Base-by-base conservation (phyloP, 495 filamentous ascomycete species). In the Rusavskia elegans region DNA sequence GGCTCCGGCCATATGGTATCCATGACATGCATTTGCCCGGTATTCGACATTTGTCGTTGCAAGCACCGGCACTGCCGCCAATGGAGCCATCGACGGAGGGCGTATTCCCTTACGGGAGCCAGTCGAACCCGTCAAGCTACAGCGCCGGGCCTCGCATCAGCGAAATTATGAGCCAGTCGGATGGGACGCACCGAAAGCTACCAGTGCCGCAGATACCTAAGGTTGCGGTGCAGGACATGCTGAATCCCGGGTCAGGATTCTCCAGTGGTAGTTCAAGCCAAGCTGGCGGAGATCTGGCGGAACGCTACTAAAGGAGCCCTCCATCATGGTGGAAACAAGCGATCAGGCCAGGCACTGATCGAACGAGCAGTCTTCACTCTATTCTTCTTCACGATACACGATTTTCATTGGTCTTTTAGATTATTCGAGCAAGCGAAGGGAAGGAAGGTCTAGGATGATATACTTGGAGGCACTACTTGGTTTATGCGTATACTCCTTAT, bases 151-250 rank as follows among this genome's bases (percentile, higher is more conserved):
- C 90, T 19, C 82, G 85, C 36, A 81, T 98, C 53, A 87, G 78
- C 54, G 90, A 98, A 59, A 96, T 98, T 64, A 92, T 98, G 69
- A 85, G 80, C 55, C 82, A 82, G 52, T 74, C 86, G 1, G 88
- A 95, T 54, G 86, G 88, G 20, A 79, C 82, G n/a, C 83, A 89
- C 62, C 71, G 92, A 56, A 97, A 96, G 67, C 72, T 98, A n/a
- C 92, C 92, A 0, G 83, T 93, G n/a, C 87, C 87, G 6, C 80
- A 83, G 65, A 76, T 89, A 2, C 88, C 87, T 49, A 93, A 89
- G 62, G 84, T 95, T 17, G 82, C 85, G 1, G 86, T 95, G 5
- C 87, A 93, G 56, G 89, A 95, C 58, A 72, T 96, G 56, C 67
- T 96, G 52, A 83, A 80, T 53, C 73, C 77, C 1, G 67, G 71